phyloP scores from a whole-genome alignment of 2,329 filamentous ascomycete species.

The Penicillium paneum region DNA sequence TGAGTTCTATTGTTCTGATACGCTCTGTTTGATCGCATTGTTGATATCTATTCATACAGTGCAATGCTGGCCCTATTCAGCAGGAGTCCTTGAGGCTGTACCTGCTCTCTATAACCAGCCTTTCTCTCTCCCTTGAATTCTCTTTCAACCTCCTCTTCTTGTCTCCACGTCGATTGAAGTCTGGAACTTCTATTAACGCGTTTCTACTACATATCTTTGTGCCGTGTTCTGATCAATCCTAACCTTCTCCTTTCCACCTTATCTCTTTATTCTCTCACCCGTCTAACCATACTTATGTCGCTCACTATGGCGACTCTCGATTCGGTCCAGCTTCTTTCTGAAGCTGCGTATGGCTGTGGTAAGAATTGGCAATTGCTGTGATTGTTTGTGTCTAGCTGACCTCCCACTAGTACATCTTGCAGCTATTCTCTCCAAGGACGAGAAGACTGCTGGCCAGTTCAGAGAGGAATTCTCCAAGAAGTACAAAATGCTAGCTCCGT shows the following conservation, averaged over 20 bases:
- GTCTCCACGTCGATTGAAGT: conserved; percentile 4
- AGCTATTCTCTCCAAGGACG: conserved; percentile 29
- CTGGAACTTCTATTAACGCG: conserved; percentile 6
- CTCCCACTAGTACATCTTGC: conserved; percentile 38
- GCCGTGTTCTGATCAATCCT: background rate
- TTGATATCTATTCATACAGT: conserved; percentile 6
- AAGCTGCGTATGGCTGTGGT: conserved; percentile 44
- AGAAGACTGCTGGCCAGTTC: conserved; percentile 35
- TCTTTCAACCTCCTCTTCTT: background rate
- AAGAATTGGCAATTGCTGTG: conserved; percentile 17
- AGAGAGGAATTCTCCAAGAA: conserved; percentile 34
- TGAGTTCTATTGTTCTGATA: conserved; percentile 1
- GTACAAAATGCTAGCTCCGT: conserved; percentile 29
- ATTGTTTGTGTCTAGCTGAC: conserved; percentile 16
- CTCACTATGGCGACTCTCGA: conserved; percentile 35
- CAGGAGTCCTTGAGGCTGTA: conserved; percentile 21
- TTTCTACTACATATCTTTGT: background rate
- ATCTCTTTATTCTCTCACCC: background rate
- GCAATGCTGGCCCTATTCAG: conserved; percentile 22
- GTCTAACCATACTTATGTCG: background rate
- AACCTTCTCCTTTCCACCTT: background rate
- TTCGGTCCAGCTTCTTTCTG: conserved; percentile 33
- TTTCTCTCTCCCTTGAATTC: conserved; percentile 1
- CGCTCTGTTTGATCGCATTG: background rate
- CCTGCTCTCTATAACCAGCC: conserved; percentile 8